These are phyloP conservation scores for Urtica urens DNA, from an alignment of 306 rosid species.

Conservation along the genomic window DNA sequence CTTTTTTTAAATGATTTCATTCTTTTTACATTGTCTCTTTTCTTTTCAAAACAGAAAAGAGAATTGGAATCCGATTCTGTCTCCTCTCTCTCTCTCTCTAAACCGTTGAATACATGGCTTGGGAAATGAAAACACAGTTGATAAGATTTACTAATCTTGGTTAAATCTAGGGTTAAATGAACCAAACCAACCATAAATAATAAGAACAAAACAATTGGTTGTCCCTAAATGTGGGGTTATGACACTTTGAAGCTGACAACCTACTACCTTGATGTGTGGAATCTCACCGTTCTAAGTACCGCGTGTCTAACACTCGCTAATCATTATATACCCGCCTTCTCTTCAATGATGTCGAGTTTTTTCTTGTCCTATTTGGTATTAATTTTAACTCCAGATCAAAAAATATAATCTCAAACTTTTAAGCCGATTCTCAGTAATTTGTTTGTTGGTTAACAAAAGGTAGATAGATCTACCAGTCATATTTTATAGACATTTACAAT, in stretches of 20 bases:
- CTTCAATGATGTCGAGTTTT: neutral
- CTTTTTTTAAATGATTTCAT: conserved; percentile 15
- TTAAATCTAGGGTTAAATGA: conserved; percentile 2
- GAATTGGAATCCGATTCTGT: conserved; percentile 32
- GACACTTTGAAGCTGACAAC: conserved; percentile 4
- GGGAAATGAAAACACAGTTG: conserved; percentile 19
- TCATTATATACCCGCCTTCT: neutral
- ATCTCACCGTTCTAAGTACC: neutral
- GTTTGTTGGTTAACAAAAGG: too few relatives aligned
- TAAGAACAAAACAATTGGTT: neutral
- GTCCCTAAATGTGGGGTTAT: neutral
- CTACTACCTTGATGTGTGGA: conserved; percentile 5
- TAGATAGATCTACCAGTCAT: too few relatives aligned
- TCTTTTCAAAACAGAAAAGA: conserved; percentile 12
- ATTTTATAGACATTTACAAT: too few relatives aligned
- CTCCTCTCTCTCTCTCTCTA: conserved; percentile 1
- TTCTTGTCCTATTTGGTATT: neutral
- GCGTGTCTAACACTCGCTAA: conserved; percentile 4
- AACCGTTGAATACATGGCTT: conserved; percentile 12
- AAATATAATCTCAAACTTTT: too few relatives aligned
- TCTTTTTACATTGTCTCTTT: neutral
- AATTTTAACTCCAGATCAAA: too few relatives aligned
- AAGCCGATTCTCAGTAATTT: too few relatives aligned
- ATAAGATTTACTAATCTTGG: conserved; percentile 18
- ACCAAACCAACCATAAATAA: neutral